Evolutionary conservation across 2,329 filamentous ascomycete species (phyloP).

Genomic region (Hawksworthiomyces lignivorus): DNA sequence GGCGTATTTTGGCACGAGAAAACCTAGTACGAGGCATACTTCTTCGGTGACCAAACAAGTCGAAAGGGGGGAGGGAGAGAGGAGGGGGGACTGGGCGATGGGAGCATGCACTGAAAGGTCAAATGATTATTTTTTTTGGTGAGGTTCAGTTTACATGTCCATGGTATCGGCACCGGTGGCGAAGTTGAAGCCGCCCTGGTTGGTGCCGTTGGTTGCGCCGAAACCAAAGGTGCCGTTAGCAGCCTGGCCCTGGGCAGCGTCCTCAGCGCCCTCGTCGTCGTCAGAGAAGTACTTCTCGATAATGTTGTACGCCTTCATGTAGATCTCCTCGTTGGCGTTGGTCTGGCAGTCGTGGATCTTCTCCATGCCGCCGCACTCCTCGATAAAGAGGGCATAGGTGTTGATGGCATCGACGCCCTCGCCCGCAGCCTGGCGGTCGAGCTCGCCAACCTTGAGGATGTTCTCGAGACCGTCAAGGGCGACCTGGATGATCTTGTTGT

Average conservation of each 20-base stretch:
- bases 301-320: conserved; percentile 99
- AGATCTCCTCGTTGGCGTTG: conserved; percentile 99
- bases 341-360: conserved; percentile 99
- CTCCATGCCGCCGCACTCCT: conserved; percentile 98
- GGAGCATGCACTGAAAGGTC: too few relatives aligned
- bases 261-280: conserved; percentile 88
- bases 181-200: conserved; percentile 89
- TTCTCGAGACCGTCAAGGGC: conserved; percentile 97
- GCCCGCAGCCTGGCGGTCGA: conserved; percentile 87
- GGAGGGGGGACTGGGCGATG: too few relatives aligned
- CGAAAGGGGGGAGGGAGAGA: not conserved
- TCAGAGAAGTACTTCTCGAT: conserved; percentile 99
- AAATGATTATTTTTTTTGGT: not conserved
- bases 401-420: conserved; percentile 76
- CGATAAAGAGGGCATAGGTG: conserved; percentile 94
- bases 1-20: not conserved
- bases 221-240: conserved; percentile 73
- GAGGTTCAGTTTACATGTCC: conserved; percentile 47
- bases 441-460: conserved; percentile 97
- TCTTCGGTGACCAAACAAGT: too few relatives aligned
- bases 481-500: conserved; percentile 99
- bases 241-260: conserved; percentile 64
- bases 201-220: conserved; percentile 54
- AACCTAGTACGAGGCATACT: too few relatives aligned
- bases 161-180: conserved; percentile 61